These are phyloP conservation scores for Discostella stelligera DNA, from an alignment of 352 stramenopile genomes.

Conservation along the genomic window DNA sequence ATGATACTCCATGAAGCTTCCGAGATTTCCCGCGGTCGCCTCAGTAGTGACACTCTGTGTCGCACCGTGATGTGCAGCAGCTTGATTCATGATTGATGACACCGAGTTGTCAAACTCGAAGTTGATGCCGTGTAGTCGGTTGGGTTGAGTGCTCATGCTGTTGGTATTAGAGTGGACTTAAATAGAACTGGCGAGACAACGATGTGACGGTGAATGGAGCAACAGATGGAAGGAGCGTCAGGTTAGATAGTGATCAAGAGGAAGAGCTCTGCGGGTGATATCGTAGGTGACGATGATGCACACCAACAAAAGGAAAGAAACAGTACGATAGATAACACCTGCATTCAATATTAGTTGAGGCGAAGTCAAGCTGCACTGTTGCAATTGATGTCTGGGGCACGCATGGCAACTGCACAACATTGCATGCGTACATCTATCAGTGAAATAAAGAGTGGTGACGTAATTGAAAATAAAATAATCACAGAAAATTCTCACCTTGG, in stretches of 20 bases:
- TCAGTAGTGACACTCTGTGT: conserved; percentile 30
- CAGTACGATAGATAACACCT: neutral
- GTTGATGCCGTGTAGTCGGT: conserved; percentile 17
- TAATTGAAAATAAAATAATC: too few relatives aligned
- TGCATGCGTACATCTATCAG: too few relatives aligned
- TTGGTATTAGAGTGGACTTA: neutral
- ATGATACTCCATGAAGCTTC: conserved; percentile 30
- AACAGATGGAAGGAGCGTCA: neutral
- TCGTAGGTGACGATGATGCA: neutral
- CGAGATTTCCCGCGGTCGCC: conserved; percentile 33
- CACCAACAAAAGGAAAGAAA: neutral
- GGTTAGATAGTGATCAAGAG: too few relatives aligned
- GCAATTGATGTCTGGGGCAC: neutral
- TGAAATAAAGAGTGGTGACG: too few relatives aligned
- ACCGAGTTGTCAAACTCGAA: conserved; percentile 28
- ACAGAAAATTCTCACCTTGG: too few relatives aligned
- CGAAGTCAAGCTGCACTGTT: neutral
- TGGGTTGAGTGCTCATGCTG: conserved; percentile 5
- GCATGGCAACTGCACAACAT: too few relatives aligned
- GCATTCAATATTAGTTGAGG: neutral
- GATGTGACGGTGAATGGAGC: neutral
- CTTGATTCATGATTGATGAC: conserved; percentile 9
- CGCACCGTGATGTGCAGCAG: neutral
- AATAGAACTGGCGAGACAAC: neutral
- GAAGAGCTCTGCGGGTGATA: too few relatives aligned